These are phyloP conservation scores for Cucumis sativus DNA, from an alignment of 306 rosid species.

Conservation along the genomic window Cucumber_9930_V3 NC_026658.2:4157501-4158000, in stretches of 20 bases:
- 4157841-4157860: background rate
- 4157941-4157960: slow-evolving; percentile 19
- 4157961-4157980: slow-evolving; percentile 5
- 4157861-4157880: slow-evolving; percentile 31
- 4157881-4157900: slow-evolving; percentile 44
- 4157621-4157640: too few relatives aligned
- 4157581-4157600: background rate
- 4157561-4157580: background rate
- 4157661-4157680: background rate
- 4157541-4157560: background rate
- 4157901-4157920: slow-evolving; percentile 47
- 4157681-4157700: background rate
- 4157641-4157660: background rate
- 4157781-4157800: background rate
- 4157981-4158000: slow-evolving; percentile 41
- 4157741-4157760: background rate
- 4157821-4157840: background rate
- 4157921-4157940: slow-evolving; percentile 39
- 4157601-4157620: too few relatives aligned
- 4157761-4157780: background rate
- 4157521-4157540: background rate
- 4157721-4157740: background rate
- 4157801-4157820: slow-evolving; percentile 3
- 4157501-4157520: background rate
- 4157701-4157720: background rate